A percentile compares a stretch with the other conserved stretches of the same genome.
Conservation (phyloP, 2,329 filamentous ascomycete species). For the Escovopsis sp. region DNA sequence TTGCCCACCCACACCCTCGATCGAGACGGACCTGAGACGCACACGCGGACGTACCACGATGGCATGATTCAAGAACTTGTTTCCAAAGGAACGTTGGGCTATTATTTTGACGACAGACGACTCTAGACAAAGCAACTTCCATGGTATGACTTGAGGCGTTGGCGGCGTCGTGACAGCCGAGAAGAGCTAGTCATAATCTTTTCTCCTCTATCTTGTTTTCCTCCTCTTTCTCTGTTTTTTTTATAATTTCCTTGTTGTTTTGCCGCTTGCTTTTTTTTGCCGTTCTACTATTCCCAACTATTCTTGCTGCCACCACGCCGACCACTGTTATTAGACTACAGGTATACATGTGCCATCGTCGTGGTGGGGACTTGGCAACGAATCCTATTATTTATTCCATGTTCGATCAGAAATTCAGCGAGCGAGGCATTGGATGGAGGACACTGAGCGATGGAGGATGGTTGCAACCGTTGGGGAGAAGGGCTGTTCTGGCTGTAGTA, state of each 20-base stretch:
- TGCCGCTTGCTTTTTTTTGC: neutral
- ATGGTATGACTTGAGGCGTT: slow-evolving; percentile 6
- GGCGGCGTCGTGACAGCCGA: slow-evolving; percentile 8
- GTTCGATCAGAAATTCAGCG: no score
- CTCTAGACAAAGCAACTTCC: slow-evolving; percentile 4
- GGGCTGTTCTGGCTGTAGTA: no score
- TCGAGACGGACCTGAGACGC: slow-evolving; percentile 1
- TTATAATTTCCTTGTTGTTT: neutral
- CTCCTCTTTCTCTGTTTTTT: neutral
- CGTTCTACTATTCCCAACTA: neutral
- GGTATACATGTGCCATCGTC: neutral
- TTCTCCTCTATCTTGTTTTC: neutral
- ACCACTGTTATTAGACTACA: neutral
- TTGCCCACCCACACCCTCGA: neutral
- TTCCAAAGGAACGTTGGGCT: slow-evolving; percentile 1
- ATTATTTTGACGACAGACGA: slow-evolving; percentile 1
- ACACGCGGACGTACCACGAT: slow-evolving; percentile 6
- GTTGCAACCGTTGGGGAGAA: no score
- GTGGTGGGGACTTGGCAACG: neutral
- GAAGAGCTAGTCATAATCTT: slow-evolving; percentile 5
- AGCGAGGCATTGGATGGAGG: no score
- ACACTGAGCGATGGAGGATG: no score
- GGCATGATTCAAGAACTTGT: slow-evolving; percentile 10
- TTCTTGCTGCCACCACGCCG: neutral
- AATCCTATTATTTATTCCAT: neutral